Conservation (phyloP, 805 yeast genomes). For the Phaffomyces antillensis region DNA sequence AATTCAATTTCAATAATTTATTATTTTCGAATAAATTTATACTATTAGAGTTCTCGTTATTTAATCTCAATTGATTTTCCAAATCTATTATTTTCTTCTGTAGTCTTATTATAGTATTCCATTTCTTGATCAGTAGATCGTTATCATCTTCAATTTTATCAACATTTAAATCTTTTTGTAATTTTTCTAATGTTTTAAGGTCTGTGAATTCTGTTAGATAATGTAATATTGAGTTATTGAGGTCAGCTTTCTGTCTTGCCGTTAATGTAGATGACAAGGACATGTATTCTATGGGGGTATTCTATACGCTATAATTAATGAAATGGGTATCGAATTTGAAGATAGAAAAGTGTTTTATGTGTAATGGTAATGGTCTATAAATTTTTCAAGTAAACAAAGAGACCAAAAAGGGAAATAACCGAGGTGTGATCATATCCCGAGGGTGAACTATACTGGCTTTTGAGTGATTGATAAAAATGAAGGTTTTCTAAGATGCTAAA, state of each 20-base stretch:
- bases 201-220: constrained; percentile 33
- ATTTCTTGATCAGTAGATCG: constrained; percentile 60
- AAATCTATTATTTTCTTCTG: constrained; percentile 68
- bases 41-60: constrained; percentile 5
- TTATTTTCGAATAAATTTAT: constrained; percentile 5
- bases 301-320: constrained; percentile 1
- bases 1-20: constrained; percentile 15
- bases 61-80: constrained; percentile 44
- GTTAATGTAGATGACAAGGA: constrained; percentile 21
- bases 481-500: too few species aligned
- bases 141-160: constrained; percentile 20
- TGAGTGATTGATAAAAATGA: too few species aligned
- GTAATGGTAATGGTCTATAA: background rate
- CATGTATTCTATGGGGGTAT: constrained; percentile 15
- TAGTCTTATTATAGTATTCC: constrained; percentile 78
- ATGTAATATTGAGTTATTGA: constrained; percentile 41
- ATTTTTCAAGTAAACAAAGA: background rate
- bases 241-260: constrained; percentile 37
- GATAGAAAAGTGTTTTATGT: too few species aligned
- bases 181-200: constrained; percentile 1
- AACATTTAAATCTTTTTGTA: constrained; percentile 20
- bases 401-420: background rate
- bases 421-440: background rate
- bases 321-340: background rate
- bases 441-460: too few species aligned